These are phyloP conservation scores for Setaria italica DNA, from an alignment of 202 grass and related monocot genomes.

Conservation along the genomic window DNA sequence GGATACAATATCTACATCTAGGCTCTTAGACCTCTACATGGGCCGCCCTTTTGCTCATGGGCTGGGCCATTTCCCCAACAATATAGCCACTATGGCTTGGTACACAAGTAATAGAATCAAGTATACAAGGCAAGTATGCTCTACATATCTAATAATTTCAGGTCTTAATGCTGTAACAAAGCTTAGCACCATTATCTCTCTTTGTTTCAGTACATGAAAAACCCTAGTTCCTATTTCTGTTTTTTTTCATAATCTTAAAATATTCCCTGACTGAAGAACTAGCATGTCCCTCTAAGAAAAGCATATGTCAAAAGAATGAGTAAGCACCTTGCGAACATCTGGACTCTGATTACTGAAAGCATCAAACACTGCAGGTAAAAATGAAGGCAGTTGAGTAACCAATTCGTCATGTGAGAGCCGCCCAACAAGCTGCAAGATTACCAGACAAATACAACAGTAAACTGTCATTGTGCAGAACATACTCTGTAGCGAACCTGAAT, in stretches of 20 bases:
- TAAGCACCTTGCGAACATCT: slow-evolving; percentile 90
- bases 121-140: too few relatives aligned
- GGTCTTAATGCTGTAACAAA: slow-evolving; percentile 1
- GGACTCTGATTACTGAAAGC: slow-evolving; percentile 91
- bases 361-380: slow-evolving; percentile 92
- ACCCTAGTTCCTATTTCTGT: not conserved
- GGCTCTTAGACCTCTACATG: too few relatives aligned
- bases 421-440: slow-evolving; percentile 80
- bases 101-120: too few relatives aligned
- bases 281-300: slow-evolving; percentile 9
- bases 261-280: slow-evolving; percentile 15
- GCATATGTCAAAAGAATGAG: slow-evolving; percentile 7
- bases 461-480: slow-evolving; percentile 7
- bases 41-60: too few relatives aligned
- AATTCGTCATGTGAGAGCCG: slow-evolving; percentile 82
- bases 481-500: slow-evolving; percentile 37
- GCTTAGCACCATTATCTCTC: not conserved
- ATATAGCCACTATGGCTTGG: too few relatives aligned
- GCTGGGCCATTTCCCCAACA: too few relatives aligned
- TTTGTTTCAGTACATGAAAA: not conserved
- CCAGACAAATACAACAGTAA: slow-evolving; percentile 42
- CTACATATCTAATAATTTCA: not conserved
- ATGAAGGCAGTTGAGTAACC: slow-evolving; percentile 74
- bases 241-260: slow-evolving; percentile 13
- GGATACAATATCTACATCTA: too few relatives aligned